Evolutionary conservation across 352 stramenopile species (phyloP), one percentile per base, ranked within the genome.

Genomic region (Peronospora farinosa): DNA sequence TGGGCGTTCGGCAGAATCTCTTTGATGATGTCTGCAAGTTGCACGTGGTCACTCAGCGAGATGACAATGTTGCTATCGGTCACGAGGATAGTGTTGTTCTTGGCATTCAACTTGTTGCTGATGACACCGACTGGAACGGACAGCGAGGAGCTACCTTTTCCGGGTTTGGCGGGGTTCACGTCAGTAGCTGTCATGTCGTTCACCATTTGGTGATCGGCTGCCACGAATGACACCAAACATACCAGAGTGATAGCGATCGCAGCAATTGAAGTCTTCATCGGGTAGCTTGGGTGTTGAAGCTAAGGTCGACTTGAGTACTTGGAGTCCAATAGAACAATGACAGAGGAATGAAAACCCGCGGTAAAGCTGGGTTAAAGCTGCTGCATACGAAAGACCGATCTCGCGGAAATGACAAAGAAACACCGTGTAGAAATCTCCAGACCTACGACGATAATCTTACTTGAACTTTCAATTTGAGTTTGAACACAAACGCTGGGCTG

Each of bases 301-400:
- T 43, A 21, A 17, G 19, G 28, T 11, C 23, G 37, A 43, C 36
- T 66, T 63, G 28, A 52, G 53, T 40, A 19, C 28, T 49, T 43
- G 35, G 21, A 36, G 41, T 54, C 44, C 47, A 56, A 53, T 32
- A 28, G 44, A 53, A 67, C 59, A 67, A 55, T 63, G 47, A 38
- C 12, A 36, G 31, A 36, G 31, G 31, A 36, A 36, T 36, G 31
- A 15, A n/a, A 36, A 36, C 31, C 3, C 9, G 31, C 31, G 31
- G 1, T 36, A n/a, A 15, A 36, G 31, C 31, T 12, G 31, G 5
- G 31, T 15, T 36, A n/a, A 15, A 36, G 31, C 31, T 12, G 31
- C 31, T 36, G 10, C 9, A 36, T 36, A 5, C 11, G 11, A 9
- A 36, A 36, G 10, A n/a, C 7, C 12, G 31, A 36, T n/a, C 5